Percentiles rank a stretch among this genome's conserved stretches.
These are phyloP conservation scores for Hypsizygus ulmarius DNA, from an alignment of 1,284 basidiomycete species.

Conservation along the genomic window DNA sequence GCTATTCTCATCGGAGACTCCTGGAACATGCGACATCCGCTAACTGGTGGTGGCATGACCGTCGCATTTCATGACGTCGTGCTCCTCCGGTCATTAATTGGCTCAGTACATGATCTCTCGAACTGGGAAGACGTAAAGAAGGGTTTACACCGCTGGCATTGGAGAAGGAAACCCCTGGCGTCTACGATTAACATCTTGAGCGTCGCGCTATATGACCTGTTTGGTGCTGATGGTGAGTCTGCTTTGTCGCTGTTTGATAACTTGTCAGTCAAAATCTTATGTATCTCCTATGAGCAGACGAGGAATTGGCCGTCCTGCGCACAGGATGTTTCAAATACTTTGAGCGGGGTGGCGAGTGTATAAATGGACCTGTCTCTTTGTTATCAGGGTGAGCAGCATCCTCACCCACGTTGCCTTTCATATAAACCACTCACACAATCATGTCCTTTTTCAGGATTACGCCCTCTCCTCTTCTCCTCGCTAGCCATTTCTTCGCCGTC, in stretches of 20 bases:
- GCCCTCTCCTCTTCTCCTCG: slow-evolving; percentile 76
- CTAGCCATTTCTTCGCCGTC: slow-evolving; percentile 93
- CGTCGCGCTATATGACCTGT: slow-evolving; percentile 89
- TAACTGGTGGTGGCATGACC: slow-evolving; percentile 97
- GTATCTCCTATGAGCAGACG: slow-evolving; percentile 48
- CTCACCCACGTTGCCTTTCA: neutral
- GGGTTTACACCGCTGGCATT: slow-evolving; percentile 75
- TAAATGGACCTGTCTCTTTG: slow-evolving; percentile 86
- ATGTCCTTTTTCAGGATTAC: slow-evolving; percentile 43
- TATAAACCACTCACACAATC: neutral
- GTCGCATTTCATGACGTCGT: slow-evolving; percentile 88
- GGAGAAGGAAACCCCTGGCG: slow-evolving; percentile 77
- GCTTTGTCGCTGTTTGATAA: neutral
- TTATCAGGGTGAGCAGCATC: slow-evolving; percentile 66
- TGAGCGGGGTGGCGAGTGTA: slow-evolving; percentile 86
- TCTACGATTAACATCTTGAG: slow-evolving; percentile 90
- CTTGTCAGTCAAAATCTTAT: neutral
- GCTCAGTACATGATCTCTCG: slow-evolving; percentile 44
- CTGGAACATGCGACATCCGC: slow-evolving; percentile 99
- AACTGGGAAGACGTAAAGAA: slow-evolving; percentile 65
- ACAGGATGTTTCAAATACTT: slow-evolving; percentile 98
- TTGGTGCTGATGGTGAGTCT: slow-evolving; percentile 78
- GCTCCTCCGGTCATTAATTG: slow-evolving; percentile 64
- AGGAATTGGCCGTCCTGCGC: slow-evolving; percentile 78
- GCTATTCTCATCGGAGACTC: slow-evolving; percentile 91